Evolutionary conservation across 2,329 filamentous ascomycete genomes (phyloP).

Genomic region (Epichloe sp.): DNA sequence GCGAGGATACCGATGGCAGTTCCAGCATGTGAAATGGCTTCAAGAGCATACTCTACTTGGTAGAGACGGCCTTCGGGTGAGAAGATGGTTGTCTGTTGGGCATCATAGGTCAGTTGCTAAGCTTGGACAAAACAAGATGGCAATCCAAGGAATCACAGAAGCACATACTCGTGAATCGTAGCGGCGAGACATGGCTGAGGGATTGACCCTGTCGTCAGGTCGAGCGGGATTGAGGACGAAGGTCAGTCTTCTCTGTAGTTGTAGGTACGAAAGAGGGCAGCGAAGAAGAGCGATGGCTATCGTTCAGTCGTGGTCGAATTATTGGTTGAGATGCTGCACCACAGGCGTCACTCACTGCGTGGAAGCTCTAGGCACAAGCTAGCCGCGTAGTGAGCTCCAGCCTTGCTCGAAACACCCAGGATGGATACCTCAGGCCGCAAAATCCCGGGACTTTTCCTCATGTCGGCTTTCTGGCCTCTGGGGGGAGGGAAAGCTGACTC

Average conservation of each 20-base stretch:
- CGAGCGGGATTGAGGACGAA: not conserved
- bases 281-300: not conserved
- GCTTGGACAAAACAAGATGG: not conserved
- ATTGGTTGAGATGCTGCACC: not conserved
- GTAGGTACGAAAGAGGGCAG: not conserved
- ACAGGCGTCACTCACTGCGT: conserved; percentile 8
- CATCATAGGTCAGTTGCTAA: not conserved
- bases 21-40: conserved; percentile 96
- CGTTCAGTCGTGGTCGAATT: conserved; percentile 1
- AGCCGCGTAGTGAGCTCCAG: conserved; percentile 8
- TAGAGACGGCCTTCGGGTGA: conserved; percentile 96
- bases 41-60: conserved; percentile 97
- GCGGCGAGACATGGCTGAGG: conserved; percentile 67
- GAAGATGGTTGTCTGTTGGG: conserved; percentile 87
- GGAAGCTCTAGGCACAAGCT: conserved; percentile 12
- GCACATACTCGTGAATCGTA: conserved; percentile 85
- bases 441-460: too few species aligned
- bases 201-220: not conserved
- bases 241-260: not conserved
- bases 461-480: too few species aligned
- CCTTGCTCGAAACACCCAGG: not conserved
- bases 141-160: conserved; percentile 11
- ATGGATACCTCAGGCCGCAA: conserved; percentile 5
- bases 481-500: not conserved
- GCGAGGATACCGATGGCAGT: conserved; percentile 94